Conservation (phyloP, 345 rosid genomes). For the Cardamine occulta region DNA sequence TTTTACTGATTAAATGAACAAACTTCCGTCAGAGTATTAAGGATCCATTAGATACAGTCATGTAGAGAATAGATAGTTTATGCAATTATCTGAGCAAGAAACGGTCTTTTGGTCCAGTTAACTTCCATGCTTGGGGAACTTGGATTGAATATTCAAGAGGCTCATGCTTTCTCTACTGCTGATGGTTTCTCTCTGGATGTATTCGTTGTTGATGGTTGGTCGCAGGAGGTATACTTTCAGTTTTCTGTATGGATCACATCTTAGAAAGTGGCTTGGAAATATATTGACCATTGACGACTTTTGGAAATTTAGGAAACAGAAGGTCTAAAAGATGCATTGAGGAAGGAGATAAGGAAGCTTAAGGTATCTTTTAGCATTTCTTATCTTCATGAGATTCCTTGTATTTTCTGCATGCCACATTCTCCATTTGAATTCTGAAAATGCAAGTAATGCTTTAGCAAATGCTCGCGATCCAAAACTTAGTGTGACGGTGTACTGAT, state of each 20-base stretch:
- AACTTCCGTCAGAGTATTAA: not conserved
- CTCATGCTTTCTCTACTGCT: constrained; percentile 90
- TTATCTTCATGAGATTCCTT: constrained; percentile 8
- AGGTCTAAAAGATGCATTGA: constrained; percentile 67
- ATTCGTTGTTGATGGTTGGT: constrained; percentile 98
- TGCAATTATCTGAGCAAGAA: constrained; percentile 11
- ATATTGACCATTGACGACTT: constrained; percentile 15
- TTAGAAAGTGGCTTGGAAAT: constrained; percentile 8
- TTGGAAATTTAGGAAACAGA: constrained; percentile 64
- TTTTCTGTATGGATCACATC: constrained; percentile 1
- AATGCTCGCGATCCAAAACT: constrained; percentile 13
- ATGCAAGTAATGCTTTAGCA: constrained; percentile 27
- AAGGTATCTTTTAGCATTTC: constrained; percentile 58
- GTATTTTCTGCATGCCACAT: constrained; percentile 11
- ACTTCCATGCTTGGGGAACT: constrained; percentile 86
- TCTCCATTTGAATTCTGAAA: constrained; percentile 16
- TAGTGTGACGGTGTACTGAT: constrained; percentile 26
- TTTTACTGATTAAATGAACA: not conserved
- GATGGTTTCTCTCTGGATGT: constrained; percentile 96
- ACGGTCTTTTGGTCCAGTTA: constrained; percentile 52
- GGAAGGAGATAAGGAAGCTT: constrained; percentile 69
- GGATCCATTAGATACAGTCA: constrained; percentile 7
- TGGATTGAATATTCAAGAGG: constrained; percentile 93
- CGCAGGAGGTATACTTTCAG: constrained; percentile 63
- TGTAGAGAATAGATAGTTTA: constrained; percentile 1